Evolutionary conservation across 2,329 filamentous ascomycete genomes (phyloP), one percentile per base, ranked within the genome.

Genomic region (Fusarium coicis): DNA sequence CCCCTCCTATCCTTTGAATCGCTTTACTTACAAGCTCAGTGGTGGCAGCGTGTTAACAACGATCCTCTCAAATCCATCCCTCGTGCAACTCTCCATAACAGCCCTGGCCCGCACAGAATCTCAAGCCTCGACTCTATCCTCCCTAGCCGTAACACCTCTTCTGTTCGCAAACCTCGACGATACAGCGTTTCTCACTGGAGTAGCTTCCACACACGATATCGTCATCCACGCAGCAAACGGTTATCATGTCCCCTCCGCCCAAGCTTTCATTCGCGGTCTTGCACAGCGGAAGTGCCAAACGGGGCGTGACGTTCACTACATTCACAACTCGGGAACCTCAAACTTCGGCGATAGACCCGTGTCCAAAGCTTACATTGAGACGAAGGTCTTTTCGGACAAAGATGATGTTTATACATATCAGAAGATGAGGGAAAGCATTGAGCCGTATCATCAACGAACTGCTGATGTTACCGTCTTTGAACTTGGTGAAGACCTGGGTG

Each of bases 301-400:
- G 7, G 37, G 47, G 3, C 30, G 16, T 2, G 7, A 57, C 4
- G 55, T 62, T 2, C 47, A 68, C 6, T 68, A 68, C 6, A 42
- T 68, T 11, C 65, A 68, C 36, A 68, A 53, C 37, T 68, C 65
- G 10, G 63, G 65, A 3, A 55, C 63, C 5, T 68, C 65, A 2
- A 68, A 68, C 21, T 49, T 68, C 40, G 49, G 63, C 2, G 50
- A 68, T 1, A 36, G 37, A 1, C 63, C 63, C 34, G n/a, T 62
- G 11, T 68, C 65, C 1, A 39, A 39, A 8, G n/a, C 18, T 9
- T 53, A 68, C 14, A 26, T 28, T 6, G 63, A 55, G 32, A 36
- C 28, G 0, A 53, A 21, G 1, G 32, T 26, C 1, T 63, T 68
- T n/a, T 68, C 55, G 1, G 63, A 68, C 4, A 63, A 50, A 10